Evolutionary conservation across 1,284 basidiomycete species (phyloP).

Genomic region (Meira miltonrushii): DNA sequence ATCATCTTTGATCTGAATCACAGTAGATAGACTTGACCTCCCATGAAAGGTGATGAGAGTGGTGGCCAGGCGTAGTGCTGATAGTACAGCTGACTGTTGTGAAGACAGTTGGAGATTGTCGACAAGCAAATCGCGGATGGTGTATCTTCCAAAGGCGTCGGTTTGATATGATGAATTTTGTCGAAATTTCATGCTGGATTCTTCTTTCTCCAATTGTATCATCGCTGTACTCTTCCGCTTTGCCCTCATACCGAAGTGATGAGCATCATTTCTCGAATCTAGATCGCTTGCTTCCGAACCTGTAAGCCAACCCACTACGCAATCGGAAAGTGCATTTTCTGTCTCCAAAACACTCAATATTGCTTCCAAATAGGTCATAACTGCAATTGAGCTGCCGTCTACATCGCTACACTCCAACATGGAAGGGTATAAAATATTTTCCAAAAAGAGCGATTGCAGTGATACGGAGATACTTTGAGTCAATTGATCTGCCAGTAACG

Average conservation of each 20-base stretch:
- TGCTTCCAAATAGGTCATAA: slow-evolving; percentile 89
- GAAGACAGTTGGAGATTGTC: slow-evolving; percentile 21
- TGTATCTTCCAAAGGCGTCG: slow-evolving; percentile 14
- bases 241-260: background rate
- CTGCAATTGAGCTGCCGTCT: slow-evolving; percentile 90
- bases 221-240: slow-evolving; percentile 13
- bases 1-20: slow-evolving; percentile 13
- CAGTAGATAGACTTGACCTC: slow-evolving; percentile 18
- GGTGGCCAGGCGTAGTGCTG: slow-evolving; percentile 30
- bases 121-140: slow-evolving; percentile 30
- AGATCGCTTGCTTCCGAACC: slow-evolving; percentile 6
- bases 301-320: slow-evolving; percentile 31
- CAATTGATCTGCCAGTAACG: background rate
- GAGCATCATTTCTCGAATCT: slow-evolving; percentile 4
- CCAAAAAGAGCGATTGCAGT: slow-evolving; percentile 77
- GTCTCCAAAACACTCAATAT: slow-evolving; percentile 33
- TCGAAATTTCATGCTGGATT: background rate
- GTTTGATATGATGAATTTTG: background rate
- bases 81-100: slow-evolving; percentile 4
- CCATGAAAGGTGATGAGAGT: slow-evolving; percentile 34
- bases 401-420: slow-evolving; percentile 84
- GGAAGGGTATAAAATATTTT: slow-evolving; percentile 88
- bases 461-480: slow-evolving; percentile 53
- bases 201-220: slow-evolving; percentile 5
- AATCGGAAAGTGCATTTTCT: slow-evolving; percentile 32